Percentiles rank a stretch among this genome's conserved stretches.
phyloP scores from a whole-genome alignment of 176 grass and related monocot species.

The Chloris gayana region DNA sequence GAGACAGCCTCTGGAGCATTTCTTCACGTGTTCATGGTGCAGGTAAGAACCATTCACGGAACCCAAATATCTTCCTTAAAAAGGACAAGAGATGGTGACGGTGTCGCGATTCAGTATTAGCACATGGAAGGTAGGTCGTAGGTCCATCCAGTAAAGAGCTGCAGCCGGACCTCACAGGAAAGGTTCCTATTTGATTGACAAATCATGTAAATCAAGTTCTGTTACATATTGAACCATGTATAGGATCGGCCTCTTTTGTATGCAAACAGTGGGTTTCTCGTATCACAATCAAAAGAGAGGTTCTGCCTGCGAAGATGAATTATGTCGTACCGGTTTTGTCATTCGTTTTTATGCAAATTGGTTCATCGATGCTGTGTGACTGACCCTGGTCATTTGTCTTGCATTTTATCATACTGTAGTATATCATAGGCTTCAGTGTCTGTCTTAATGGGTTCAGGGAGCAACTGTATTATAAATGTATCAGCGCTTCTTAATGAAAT shows the following conservation, averaged over 20 bases:
- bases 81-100: slow-evolving; percentile 69
- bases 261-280: slow-evolving; percentile 3
- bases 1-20: slow-evolving; percentile 94
- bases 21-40: slow-evolving; percentile 75
- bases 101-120: slow-evolving; percentile 3
- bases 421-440: background rate
- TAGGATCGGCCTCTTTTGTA: background rate
- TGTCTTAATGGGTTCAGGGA: background rate
- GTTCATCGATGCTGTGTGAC: background rate
- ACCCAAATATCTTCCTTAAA: slow-evolving; percentile 81
- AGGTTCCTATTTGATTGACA: slow-evolving; percentile 10
- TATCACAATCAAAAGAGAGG: background rate
- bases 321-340: background rate
- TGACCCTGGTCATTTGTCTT: background rate
- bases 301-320: slow-evolving; percentile 14
- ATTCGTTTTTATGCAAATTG: background rate
- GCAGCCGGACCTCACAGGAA: background rate
- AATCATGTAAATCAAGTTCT: slow-evolving; percentile 40
- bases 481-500: too few relatives aligned
- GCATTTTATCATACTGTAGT: background rate
- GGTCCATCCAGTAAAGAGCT: background rate
- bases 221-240: slow-evolving; percentile 21
- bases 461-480: background rate
- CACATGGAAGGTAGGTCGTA: background rate
- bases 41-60: slow-evolving; percentile 65